phyloP scores from a whole-genome alignment of 306 rosid genomes.

The Sicyos baderoa region DNA sequence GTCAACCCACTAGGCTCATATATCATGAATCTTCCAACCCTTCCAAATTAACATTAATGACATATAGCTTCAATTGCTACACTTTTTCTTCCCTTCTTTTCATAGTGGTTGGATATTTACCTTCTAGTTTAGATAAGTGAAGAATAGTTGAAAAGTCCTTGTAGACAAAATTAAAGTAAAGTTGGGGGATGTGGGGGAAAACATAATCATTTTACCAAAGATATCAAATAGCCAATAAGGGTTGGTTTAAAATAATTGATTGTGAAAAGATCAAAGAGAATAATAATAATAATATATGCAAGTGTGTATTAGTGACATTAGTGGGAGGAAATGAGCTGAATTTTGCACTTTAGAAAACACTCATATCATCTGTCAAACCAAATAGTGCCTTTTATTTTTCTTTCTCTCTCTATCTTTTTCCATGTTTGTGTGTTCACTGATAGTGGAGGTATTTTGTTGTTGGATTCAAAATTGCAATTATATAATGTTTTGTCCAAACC shows the following conservation, averaged over 20 bases:
- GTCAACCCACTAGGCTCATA: slow-evolving; percentile 2
- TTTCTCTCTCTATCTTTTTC: background rate
- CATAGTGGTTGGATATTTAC: slow-evolving; percentile 6
- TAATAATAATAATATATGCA: too few relatives aligned
- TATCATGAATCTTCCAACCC: background rate
- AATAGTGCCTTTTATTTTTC: background rate
- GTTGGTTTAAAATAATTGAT: too few relatives aligned
- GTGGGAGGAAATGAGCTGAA: background rate
- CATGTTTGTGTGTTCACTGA: slow-evolving; percentile 8
- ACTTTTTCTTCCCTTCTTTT: background rate
- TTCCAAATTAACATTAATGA: slow-evolving; percentile 1
- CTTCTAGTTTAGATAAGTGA: background rate
- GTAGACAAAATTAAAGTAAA: too few relatives aligned
- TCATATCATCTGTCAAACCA: slow-evolving; percentile 12
- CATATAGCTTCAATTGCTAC: background rate
- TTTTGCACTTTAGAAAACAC: slow-evolving; percentile 11
- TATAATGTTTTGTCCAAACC: background rate
- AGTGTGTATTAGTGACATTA: too few relatives aligned
- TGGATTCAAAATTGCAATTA: background rate
- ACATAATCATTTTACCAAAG: too few relatives aligned
- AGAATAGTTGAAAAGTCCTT: background rate
- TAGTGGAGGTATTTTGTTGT: slow-evolving; percentile 7
- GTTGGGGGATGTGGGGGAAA: too few relatives aligned
- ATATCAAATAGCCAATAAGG: too few relatives aligned
- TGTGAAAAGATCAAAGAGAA: too few relatives aligned